Conservation (phyloP, 2,329 filamentous ascomycete genomes). For the Mycosphaerella arachidis region DNA sequence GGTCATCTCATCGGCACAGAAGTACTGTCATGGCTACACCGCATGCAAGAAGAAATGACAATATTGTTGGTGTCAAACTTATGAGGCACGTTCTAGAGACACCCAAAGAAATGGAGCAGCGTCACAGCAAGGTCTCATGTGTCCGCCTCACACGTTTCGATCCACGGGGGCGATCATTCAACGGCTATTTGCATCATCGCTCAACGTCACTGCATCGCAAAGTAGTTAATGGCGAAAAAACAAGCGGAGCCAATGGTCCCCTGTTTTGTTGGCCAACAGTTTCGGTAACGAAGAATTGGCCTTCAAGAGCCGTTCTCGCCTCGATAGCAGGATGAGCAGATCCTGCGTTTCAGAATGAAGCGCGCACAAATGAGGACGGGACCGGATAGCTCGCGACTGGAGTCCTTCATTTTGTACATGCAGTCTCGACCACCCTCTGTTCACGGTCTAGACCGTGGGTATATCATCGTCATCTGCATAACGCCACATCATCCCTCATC, state of each 20-base stretch:
- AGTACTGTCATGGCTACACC: not conserved
- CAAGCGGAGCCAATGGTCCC: not conserved
- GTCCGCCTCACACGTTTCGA: not conserved
- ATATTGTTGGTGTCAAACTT: not conserved
- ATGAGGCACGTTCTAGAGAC: not conserved
- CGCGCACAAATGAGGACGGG: not conserved
- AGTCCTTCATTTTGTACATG: not conserved
- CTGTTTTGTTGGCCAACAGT: not conserved
- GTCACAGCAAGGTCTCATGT: not conserved
- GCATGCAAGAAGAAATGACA: not conserved
- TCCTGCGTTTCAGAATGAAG: not conserved
- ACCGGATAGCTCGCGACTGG: no score
- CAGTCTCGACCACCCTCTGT: not conserved
- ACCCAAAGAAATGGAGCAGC: not conserved
- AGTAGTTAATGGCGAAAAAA: not conserved
- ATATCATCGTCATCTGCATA: no score
- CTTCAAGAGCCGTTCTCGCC: not conserved
- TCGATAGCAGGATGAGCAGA: not conserved
- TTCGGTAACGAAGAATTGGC: not conserved
- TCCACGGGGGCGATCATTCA: not conserved
- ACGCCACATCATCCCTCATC: no score
- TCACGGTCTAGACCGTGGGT: not conserved
- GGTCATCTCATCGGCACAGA: not conserved
- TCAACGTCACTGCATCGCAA: not conserved
- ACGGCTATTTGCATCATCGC: not conserved